Conservation (phyloP, 306 rosid genomes). For the Inga oerstediana region DNA sequence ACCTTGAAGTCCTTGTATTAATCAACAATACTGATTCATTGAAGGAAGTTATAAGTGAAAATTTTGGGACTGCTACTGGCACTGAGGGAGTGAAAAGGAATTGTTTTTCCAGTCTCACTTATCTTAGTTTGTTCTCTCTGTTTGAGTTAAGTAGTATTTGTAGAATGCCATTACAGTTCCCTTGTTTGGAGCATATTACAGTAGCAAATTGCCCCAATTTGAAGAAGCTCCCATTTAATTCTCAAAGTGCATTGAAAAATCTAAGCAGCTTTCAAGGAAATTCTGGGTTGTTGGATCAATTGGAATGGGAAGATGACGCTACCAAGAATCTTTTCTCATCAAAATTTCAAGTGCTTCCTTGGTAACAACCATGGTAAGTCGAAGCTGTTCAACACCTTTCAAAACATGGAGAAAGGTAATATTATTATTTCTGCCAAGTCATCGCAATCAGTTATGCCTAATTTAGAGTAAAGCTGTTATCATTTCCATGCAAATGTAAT, state of each 20-base stretch:
- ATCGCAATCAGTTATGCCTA: too few species aligned
- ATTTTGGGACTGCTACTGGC: neutral
- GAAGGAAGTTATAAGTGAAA: neutral
- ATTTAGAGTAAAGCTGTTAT: too few species aligned
- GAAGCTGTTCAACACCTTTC: too few species aligned
- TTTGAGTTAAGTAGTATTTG: neutral
- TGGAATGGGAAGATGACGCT: neutral
- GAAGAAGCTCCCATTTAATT: neutral
- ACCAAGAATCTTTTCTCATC: neutral
- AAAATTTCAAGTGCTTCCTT: too few species aligned
- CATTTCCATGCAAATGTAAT: neutral
- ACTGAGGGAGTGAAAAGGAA: neutral
- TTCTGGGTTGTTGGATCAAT: accelerated
- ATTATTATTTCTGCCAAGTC: too few species aligned
- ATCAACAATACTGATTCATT: neutral
- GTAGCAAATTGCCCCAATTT: neutral
- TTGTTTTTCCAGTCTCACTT: neutral
- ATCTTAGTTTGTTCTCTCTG: neutral
- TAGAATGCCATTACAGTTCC: neutral
- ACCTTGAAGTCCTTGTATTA: neutral
- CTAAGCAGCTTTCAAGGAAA: neutral
- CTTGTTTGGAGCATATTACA: neutral
- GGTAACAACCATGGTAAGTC: too few species aligned
- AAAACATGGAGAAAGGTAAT: too few species aligned
- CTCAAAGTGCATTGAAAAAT: neutral